Conservation (phyloP, 345 rosid genomes). For the Acer negundo region DNA sequence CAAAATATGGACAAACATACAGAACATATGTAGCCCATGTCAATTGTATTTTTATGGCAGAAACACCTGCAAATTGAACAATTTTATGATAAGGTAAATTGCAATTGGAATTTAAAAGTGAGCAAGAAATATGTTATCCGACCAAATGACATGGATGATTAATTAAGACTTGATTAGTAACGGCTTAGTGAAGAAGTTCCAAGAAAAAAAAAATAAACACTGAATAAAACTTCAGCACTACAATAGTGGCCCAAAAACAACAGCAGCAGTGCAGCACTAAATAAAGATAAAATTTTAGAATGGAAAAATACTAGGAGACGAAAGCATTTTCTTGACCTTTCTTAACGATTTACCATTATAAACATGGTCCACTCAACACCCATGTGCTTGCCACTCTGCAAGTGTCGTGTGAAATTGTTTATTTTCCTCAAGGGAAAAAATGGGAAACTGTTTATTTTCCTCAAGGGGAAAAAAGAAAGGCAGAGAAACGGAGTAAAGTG, state of each 20-base stretch:
- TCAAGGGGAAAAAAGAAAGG: background rate
- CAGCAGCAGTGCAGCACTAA: no score
- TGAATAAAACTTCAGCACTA: background rate
- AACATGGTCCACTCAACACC: background rate
- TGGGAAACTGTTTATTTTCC: background rate
- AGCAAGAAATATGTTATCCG: background rate
- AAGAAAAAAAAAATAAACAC: background rate
- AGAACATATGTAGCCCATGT: conserved; percentile 93
- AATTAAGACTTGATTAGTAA: background rate
- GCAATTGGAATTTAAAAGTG: conserved; percentile 10
- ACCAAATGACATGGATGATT: background rate
- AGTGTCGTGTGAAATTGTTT: background rate
- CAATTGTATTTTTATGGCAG: conserved; percentile 93
- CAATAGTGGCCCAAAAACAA: background rate
- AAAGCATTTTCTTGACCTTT: background rate
- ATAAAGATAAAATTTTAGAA: background rate
- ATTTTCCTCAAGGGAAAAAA: background rate
- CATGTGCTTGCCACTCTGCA: background rate
- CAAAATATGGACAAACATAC: conserved; percentile 95
- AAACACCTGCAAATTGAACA: conserved; percentile 69
- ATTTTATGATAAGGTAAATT: conserved; percentile 6
- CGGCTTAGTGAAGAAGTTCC: background rate
- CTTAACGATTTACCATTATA: background rate
- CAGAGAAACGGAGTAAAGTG: background rate
- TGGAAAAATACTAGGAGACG: background rate